Base-by-base conservation (phyloP, 805 yeast genomes). In the Yamadazyma nakazawae region DNA sequence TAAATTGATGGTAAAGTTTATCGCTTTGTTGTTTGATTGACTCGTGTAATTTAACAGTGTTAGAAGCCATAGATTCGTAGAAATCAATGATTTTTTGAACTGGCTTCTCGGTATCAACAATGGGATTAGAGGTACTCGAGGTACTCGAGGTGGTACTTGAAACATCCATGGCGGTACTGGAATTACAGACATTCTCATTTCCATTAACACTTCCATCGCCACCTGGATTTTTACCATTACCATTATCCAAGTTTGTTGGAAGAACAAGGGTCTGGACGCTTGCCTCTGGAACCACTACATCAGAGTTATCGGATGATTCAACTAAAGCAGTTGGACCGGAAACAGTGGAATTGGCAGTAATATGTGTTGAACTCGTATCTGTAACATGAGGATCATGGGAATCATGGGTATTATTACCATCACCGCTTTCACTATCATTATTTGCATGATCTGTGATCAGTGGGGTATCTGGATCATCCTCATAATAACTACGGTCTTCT, bases 401-500 rank as follows among this genome's bases (percentile, higher is more conserved):
- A 28, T 13, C 32, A 12, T 11, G 36, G 25, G 34, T 39, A 5
- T 37, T 32, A 11, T 34, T 40, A 16, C 13, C 35, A 32, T 26
- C 34, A 14, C 37, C 18, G 21, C 28, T 26, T 14, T 21, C 18
- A 25, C 18, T 19, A 10, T 12, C 14, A 34, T 16, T 34, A 11
- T 16, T 34, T 11, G 37, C 18, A 16, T 34, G 37, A 21, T 19
- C 28, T 10, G 39, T 37, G 28, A 21, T 14, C 39, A 37, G 39
- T n/a, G 39, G 39, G 19, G 39, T 37, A 11, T 37, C 39, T 9
- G 19, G 25, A 19, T 37, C 39, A 37, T 37, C 39, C 13, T 17
- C 37, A 18, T 16, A 34, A 17, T 63, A 54, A 12, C 64, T 54
- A 32, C 58, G 62, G 12, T 67, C 73, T 31, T 66, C 70, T 36